These are phyloP conservation scores for Eruca vesicaria DNA, from an alignment of 441 rosid genomes.

Conservation along the genomic window DNA sequence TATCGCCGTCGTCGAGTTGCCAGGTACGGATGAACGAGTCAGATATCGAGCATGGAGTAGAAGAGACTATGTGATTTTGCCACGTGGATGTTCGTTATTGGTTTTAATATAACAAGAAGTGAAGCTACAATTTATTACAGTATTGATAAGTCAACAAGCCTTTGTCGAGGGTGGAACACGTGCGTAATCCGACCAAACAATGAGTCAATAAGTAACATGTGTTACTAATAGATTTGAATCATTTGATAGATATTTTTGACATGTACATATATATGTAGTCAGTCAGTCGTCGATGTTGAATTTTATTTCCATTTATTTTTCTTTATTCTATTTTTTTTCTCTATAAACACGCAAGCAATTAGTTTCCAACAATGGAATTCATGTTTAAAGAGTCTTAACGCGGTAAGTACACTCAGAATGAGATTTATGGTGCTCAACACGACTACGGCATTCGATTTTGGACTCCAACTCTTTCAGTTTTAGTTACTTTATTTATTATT, in stretches of 20 bases:
- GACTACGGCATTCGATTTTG: constrained; percentile 6
- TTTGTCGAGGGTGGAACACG: constrained; percentile 10
- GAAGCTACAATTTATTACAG: background rate
- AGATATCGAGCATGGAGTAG: constrained; percentile 53
- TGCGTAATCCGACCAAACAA: constrained; percentile 4
- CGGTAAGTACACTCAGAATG: no score
- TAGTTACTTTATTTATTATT: background rate
- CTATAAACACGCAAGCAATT: no score
- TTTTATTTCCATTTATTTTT: background rate
- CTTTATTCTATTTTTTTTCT: background rate
- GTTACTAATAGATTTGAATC: constrained; percentile 8
- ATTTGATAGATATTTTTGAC: constrained; percentile 3
- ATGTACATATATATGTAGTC: constrained; percentile 11
- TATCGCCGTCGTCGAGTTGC: constrained; percentile 24
- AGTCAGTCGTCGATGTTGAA: constrained; percentile 4
- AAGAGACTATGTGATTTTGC: constrained; percentile 19
- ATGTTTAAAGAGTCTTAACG: no score
- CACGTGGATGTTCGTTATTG: constrained; percentile 11
- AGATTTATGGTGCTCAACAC: background rate
- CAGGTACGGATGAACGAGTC: constrained; percentile 4
- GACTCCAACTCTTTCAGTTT: background rate
- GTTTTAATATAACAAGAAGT: background rate
- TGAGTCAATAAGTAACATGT: background rate
- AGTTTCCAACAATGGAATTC: no score
- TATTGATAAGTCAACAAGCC: constrained; percentile 2